These are phyloP conservation scores for Candida nanaspora DNA, from an alignment of 805 yeast species.

Conservation along the genomic window DNA sequence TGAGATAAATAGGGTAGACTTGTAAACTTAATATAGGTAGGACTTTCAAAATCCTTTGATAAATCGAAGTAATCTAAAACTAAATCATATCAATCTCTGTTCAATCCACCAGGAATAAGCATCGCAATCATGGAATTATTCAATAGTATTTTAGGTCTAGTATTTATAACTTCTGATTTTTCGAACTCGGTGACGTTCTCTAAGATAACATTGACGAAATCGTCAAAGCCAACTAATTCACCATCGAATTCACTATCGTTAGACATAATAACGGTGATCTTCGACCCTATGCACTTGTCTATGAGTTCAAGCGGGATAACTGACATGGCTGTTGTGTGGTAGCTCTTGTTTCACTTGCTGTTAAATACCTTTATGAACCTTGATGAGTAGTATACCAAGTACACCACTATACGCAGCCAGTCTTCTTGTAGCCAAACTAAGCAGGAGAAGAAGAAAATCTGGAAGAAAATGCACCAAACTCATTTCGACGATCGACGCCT, in stretches of 20 bases:
- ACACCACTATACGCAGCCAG: too few relatives aligned
- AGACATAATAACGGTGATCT: slow-evolving; percentile 64
- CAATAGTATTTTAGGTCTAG: slow-evolving; percentile 53
- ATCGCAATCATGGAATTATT: slow-evolving; percentile 70
- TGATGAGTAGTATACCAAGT: too few relatives aligned
- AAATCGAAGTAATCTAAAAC: neutral
- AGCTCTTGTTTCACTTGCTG: too few relatives aligned
- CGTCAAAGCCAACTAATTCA: slow-evolving; percentile 86
- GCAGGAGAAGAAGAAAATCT: too few relatives aligned
- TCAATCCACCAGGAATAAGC: slow-evolving; percentile 39
- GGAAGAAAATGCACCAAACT: too few relatives aligned
- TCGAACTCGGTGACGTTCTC: slow-evolving; percentile 66
- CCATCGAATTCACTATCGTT: slow-evolving; percentile 78
- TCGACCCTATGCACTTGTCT: slow-evolving; percentile 79
- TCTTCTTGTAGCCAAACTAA: too few relatives aligned
- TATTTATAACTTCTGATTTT: slow-evolving; percentile 37
- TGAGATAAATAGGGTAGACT: neutral
- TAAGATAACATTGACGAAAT: slow-evolving; percentile 85
- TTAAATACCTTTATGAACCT: too few relatives aligned
- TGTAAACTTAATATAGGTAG: neutral
- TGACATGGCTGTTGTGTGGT: slow-evolving; percentile 4
- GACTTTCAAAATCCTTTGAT: neutral
- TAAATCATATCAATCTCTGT: neutral
- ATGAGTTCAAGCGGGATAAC: slow-evolving; percentile 76
- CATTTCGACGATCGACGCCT: too few relatives aligned